Evolutionary conservation across 495 filamentous ascomycete genomes (phyloP).

Genomic region (Penicillium odoratum): DNA sequence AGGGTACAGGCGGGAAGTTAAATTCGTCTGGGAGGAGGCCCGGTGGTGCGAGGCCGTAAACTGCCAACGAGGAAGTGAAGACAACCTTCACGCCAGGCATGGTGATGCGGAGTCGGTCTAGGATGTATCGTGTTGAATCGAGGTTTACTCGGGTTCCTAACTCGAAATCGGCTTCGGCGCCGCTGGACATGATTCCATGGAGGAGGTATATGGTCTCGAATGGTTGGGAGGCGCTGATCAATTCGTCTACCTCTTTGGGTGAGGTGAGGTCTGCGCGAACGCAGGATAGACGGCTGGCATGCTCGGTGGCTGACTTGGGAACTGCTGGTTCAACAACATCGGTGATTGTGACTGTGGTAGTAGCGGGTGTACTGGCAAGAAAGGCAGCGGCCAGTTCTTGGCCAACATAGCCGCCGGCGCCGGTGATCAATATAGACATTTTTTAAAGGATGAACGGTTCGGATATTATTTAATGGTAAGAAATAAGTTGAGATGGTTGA

Average conservation of each 20-base stretch:
- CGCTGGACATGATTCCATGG: slow-evolving; percentile 85
- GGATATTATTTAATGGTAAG: too few relatives aligned
- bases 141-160: slow-evolving; percentile 74
- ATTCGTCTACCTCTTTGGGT: slow-evolving; percentile 54
- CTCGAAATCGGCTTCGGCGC: slow-evolving; percentile 73
- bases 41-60: slow-evolving; percentile 55
- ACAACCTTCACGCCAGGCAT: slow-evolving; percentile 64
- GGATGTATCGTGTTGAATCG: slow-evolving; percentile 63
- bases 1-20: slow-evolving; percentile 62
- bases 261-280: slow-evolving; percentile 65
- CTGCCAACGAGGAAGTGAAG: slow-evolving; percentile 57
- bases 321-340: slow-evolving; percentile 60
- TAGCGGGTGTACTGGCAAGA: slow-evolving; percentile 49
- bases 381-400: slow-evolving; percentile 64
- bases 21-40: slow-evolving; percentile 53
- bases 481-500: too few relatives aligned
- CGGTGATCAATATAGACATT: slow-evolving; percentile 71
- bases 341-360: slow-evolving; percentile 59
- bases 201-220: slow-evolving; percentile 71
- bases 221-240: slow-evolving; percentile 41
- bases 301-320: slow-evolving; percentile 47
- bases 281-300: slow-evolving; percentile 45
- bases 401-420: slow-evolving; percentile 70
- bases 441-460: slow-evolving; percentile 4
- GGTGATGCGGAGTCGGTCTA: slow-evolving; percentile 58